Evolutionary conservation across 495 filamentous ascomycete species (phyloP).

Genomic region (Hypoxylon intermedium): DNA sequence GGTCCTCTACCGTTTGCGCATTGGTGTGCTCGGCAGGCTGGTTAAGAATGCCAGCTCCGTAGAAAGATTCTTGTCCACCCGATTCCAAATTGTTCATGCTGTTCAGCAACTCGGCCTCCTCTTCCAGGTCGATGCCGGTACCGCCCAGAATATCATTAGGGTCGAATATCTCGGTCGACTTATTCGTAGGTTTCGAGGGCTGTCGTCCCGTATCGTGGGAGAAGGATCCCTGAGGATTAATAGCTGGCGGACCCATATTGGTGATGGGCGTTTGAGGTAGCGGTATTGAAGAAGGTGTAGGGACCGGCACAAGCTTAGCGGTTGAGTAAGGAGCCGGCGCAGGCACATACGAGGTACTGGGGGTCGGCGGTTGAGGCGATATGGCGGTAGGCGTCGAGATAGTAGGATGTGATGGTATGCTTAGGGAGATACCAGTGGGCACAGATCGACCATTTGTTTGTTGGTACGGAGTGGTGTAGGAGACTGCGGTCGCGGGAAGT

Average conservation of each 20-base stretch:
- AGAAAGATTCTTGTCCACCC: slow-evolving; percentile 59
- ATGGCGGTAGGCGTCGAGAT: slow-evolving; percentile 10
- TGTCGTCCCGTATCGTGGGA: slow-evolving; percentile 29
- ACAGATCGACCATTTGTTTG: slow-evolving; percentile 28
- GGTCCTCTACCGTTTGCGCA: slow-evolving; percentile 58
- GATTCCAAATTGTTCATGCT: slow-evolving; percentile 56
- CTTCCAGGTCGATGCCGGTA: slow-evolving; percentile 81
- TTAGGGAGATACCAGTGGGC: slow-evolving; percentile 16
- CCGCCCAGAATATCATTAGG: slow-evolving; percentile 78
- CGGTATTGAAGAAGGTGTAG: slow-evolving; percentile 18
- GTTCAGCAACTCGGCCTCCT: slow-evolving; percentile 78
- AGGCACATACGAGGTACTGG: slow-evolving; percentile 24
- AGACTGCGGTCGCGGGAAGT: slow-evolving; percentile 14
- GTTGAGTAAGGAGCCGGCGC: slow-evolving; percentile 46
- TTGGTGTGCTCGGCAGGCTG: slow-evolving; percentile 58
- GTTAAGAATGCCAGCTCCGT: slow-evolving; percentile 65
- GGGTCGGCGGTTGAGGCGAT: slow-evolving; percentile 25
- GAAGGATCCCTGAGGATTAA: slow-evolving; percentile 27
- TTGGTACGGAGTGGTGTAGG: slow-evolving; percentile 43
- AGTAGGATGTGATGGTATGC: slow-evolving; percentile 20
- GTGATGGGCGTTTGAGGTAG: slow-evolving; percentile 39
- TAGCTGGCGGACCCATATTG: slow-evolving; percentile 77
- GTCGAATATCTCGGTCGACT: slow-evolving; percentile 67
- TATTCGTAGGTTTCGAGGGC: slow-evolving; percentile 68
- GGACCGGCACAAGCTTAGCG: slow-evolving; percentile 46